These are phyloP conservation scores for Solanum piurae DNA, from an alignment of 257 asterid species.

Conservation along the genomic window DNA sequence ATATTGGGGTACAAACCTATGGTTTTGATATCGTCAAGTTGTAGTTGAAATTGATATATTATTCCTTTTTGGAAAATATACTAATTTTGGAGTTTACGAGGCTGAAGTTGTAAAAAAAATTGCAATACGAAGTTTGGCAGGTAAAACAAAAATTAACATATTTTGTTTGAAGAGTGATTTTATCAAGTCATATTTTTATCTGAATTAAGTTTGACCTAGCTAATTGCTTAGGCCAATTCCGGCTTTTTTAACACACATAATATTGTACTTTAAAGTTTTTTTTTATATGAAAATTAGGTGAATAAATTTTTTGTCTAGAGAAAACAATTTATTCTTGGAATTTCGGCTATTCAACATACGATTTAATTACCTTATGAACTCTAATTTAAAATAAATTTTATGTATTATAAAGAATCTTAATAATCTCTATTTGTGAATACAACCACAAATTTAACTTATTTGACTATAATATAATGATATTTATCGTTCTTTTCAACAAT, in stretches of 20 bases:
- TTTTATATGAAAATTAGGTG: no score
- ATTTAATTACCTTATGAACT: no score
- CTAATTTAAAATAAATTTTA: no score
- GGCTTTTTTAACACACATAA: no score
- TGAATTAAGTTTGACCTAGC: background rate
- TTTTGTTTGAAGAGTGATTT: background rate
- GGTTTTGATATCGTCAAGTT: background rate
- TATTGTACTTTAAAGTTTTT: background rate
- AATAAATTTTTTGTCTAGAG: no score
- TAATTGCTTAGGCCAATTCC: background rate
- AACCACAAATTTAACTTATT: background rate
- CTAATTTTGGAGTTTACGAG: background rate
- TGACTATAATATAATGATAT: no score
- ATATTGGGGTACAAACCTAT: background rate
- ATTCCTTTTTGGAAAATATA: background rate
- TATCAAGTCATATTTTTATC: no score
- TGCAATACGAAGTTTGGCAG: background rate
- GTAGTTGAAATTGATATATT: background rate
- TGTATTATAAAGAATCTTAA: no score
- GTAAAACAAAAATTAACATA: background rate
- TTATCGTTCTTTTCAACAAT: background rate
- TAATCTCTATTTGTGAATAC: no score
- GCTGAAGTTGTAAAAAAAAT: background rate
- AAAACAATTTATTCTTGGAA: background rate
- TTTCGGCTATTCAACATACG: no score